phyloP scores from a whole-genome alignment of 208 protist species.

The Leishmania braziliensis region DNA sequence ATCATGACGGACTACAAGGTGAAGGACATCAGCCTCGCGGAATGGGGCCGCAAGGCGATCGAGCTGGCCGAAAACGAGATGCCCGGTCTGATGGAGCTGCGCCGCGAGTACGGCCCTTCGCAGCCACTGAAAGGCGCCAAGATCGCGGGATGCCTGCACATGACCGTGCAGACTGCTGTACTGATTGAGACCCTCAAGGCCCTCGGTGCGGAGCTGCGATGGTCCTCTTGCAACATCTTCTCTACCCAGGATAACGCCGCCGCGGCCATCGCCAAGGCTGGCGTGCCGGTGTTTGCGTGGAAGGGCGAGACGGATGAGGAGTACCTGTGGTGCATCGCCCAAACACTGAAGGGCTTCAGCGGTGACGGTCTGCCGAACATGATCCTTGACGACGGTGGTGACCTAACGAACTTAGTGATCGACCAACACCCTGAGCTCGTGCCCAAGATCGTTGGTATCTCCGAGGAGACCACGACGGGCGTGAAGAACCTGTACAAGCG shows the following conservation, averaged over 20 bases:
- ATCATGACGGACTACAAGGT: slow-evolving; percentile 95
- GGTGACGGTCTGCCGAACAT: slow-evolving; percentile 94
- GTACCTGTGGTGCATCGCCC: slow-evolving; percentile 99
- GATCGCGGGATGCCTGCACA: slow-evolving; percentile 99
- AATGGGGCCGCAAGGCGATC: slow-evolving; percentile 98
- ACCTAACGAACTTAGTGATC: slow-evolving; percentile 98
- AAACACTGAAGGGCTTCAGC: slow-evolving; percentile 92
- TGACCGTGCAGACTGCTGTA: slow-evolving; percentile 99
- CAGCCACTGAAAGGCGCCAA: slow-evolving; percentile 97
- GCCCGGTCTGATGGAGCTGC: slow-evolving; percentile 98
- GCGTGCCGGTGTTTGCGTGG: slow-evolving; percentile 98
- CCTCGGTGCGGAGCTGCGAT: slow-evolving; percentile 98
- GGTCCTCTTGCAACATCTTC: slow-evolving; percentile 99
- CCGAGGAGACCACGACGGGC: slow-evolving; percentile 99
- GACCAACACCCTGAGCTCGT: slow-evolving; percentile 94
- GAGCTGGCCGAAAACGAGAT: slow-evolving; percentile 99
- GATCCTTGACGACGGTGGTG: slow-evolving; percentile 99
- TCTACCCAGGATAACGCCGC: slow-evolving; percentile 97
- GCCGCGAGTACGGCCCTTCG: slow-evolving; percentile 84
- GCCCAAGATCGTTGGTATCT: slow-evolving; percentile 95
- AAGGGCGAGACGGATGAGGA: slow-evolving; percentile 99
- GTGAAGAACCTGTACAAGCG: slow-evolving; percentile 99
- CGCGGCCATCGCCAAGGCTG: slow-evolving; percentile 87
- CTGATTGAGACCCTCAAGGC: slow-evolving; percentile 99
- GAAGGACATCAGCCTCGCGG: slow-evolving; percentile 96